phyloP scores from a whole-genome alignment of 352 stramenopile species.

The Phytophthora lateralis region DNA sequence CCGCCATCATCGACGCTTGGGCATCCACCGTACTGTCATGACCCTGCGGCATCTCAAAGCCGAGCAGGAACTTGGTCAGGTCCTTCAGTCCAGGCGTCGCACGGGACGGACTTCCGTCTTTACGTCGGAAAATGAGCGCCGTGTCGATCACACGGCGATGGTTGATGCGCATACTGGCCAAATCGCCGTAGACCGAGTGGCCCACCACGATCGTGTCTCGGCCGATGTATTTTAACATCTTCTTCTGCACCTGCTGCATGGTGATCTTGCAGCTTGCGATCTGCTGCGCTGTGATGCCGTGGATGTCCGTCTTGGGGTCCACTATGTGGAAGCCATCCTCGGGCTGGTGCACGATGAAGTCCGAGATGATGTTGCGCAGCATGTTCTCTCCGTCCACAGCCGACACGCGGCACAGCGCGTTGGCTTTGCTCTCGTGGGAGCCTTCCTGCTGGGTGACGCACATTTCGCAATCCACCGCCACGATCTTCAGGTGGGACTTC shows the following conservation, averaged over 20 bases:
- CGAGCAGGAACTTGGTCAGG: slow-evolving; percentile 79
- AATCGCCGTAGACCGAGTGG: slow-evolving; percentile 80
- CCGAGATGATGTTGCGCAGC: slow-evolving; percentile 68
- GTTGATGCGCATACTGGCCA: slow-evolving; percentile 74
- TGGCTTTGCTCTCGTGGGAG: slow-evolving; percentile 42
- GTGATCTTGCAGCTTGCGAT: slow-evolving; percentile 80
- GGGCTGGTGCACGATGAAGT: slow-evolving; percentile 86
- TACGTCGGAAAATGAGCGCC: slow-evolving; percentile 78
- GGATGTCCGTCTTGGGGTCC: slow-evolving; percentile 85
- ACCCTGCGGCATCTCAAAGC: slow-evolving; percentile 84
- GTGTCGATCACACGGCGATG: slow-evolving; percentile 86
- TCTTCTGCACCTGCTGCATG: slow-evolving; percentile 76
- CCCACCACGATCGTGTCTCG: slow-evolving; percentile 85
- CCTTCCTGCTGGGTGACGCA: slow-evolving; percentile 59
- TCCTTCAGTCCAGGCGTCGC: slow-evolving; percentile 72
- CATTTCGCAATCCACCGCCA: slow-evolving; percentile 90
- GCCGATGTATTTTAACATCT: slow-evolving; percentile 86
- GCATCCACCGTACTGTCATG: slow-evolving; percentile 89
- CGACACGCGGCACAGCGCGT: slow-evolving; percentile 82
- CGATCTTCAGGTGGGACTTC: slow-evolving; percentile 61
- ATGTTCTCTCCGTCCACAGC: slow-evolving; percentile 81
- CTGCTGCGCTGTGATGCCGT: slow-evolving; percentile 76
- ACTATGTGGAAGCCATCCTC: slow-evolving; percentile 63
- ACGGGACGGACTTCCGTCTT: slow-evolving; percentile 36
- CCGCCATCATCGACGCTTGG: slow-evolving; percentile 85